phyloP scores from a whole-genome alignment of 148 eudicot genomes.

The Linanthus parryae region DNA sequence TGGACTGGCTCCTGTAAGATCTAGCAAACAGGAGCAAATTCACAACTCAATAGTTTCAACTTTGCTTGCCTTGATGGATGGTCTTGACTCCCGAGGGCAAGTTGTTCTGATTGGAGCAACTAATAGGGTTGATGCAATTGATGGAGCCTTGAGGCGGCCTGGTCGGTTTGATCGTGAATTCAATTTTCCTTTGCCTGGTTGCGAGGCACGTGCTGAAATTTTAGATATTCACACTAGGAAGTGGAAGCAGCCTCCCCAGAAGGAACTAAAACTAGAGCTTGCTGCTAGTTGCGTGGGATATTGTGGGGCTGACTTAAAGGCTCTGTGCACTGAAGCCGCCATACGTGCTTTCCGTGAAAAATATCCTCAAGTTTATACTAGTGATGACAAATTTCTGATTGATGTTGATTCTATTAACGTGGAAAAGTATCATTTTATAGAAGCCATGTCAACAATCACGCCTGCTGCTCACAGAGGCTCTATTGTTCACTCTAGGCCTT shows the following conservation, averaged over 20 bases:
- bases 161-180: constrained; percentile 99
- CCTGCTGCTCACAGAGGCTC: constrained; percentile 99
- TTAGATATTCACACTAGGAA: constrained; percentile 93
- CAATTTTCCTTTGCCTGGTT: constrained; percentile 92
- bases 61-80: constrained; percentile 97
- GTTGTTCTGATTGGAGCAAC: constrained; percentile 99
- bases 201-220: constrained; percentile 96
- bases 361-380: constrained; percentile 98
- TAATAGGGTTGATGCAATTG: constrained; percentile 95
- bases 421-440: constrained; percentile 78
- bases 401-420: constrained; percentile 92
- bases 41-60: constrained; percentile 99
- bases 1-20: constrained; percentile 98
- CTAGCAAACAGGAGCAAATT: constrained; percentile 99
- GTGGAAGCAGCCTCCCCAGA: constrained; percentile 90
- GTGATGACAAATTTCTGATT: constrained; percentile 93
- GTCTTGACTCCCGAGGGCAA: constrained; percentile 99
- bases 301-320: constrained; percentile 99
- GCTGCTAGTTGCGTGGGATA: constrained; percentile 99
- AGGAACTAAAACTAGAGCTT: constrained; percentile 75
- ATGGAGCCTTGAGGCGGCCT: constrained; percentile 99
- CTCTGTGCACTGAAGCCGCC: constrained; percentile 98
- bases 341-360: constrained; percentile 97
- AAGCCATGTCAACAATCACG: constrained; percentile 94
- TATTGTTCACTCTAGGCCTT: constrained; percentile 93